Percentiles rank a stretch among this genome's conserved stretches.
Evolutionary conservation across 2,329 filamentous ascomycete species (phyloP).

Genomic region (Colletotrichum salicis): DNA sequence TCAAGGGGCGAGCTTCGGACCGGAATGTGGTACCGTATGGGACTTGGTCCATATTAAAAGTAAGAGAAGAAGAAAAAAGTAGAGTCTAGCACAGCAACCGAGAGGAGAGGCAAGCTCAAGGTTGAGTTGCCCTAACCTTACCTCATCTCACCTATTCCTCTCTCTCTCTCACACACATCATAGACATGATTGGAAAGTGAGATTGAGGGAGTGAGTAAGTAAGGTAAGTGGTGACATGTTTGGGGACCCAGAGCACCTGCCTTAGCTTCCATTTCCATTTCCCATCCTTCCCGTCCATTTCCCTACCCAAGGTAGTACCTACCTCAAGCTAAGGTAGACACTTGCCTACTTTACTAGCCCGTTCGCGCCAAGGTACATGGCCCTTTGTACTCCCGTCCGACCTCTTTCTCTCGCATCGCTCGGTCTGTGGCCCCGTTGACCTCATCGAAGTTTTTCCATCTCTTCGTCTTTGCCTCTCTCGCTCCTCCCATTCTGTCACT

Average conservation of each 20-base stretch:
- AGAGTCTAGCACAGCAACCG: background rate
- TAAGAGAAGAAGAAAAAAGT: background rate
- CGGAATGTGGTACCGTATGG: background rate
- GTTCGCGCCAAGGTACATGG: background rate
- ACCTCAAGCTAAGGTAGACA: background rate
- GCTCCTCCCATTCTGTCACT: background rate
- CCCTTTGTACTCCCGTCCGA: background rate
- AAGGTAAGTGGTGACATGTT: background rate
- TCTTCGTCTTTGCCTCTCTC: background rate
- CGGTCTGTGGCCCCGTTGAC: background rate
- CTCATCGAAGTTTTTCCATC: background rate
- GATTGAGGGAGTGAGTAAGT: background rate
- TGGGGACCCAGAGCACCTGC: too few relatives aligned
- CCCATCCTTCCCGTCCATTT: background rate
- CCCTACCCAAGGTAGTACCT: background rate
- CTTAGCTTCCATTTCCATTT: background rate
- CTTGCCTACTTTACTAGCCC: background rate
- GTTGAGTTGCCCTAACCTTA: background rate
- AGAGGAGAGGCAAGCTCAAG: background rate
- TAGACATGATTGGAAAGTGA: background rate
- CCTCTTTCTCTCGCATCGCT: background rate
- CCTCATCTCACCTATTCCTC: background rate
- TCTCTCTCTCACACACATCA: too few relatives aligned
- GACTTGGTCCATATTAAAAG: background rate
- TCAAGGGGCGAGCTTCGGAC: background rate